Evolutionary conservation across 1,284 basidiomycete species (phyloP).

Genomic region (Malassezia nana): DNA sequence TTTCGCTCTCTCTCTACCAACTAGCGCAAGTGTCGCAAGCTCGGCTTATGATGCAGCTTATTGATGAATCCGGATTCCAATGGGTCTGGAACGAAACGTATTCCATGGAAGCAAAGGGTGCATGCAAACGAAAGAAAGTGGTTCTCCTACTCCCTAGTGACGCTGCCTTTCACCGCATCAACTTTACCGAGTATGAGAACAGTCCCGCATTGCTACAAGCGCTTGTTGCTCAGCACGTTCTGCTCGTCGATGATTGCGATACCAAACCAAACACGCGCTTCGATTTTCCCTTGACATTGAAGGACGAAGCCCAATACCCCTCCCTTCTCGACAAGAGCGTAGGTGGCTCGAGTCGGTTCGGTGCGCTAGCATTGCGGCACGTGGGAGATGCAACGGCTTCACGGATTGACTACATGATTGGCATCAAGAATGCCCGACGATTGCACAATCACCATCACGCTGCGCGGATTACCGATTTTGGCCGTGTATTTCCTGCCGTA

Average conservation of each 20-base stretch:
- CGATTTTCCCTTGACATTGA: background rate
- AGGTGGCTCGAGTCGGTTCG: constrained; percentile 31
- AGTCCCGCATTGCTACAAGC: constrained; percentile 53
- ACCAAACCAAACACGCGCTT: background rate
- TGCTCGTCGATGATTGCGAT: constrained; percentile 54
- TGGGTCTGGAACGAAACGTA: constrained; percentile 10
- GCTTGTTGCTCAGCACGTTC: constrained; percentile 79
- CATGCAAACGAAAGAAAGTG: constrained; percentile 4
- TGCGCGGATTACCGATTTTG: constrained; percentile 69
- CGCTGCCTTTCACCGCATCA: constrained; percentile 77
- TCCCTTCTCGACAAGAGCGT: constrained; percentile 29
- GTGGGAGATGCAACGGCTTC: constrained; percentile 22
- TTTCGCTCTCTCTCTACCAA: constrained; percentile 56
- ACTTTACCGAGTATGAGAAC: constrained; percentile 65
- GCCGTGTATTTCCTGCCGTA: constrained; percentile 54
- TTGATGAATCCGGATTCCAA: constrained; percentile 6
- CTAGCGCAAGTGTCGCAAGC: background rate
- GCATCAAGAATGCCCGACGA: constrained; percentile 77
- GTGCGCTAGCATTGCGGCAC: constrained; percentile 31
- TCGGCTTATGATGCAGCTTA: background rate
- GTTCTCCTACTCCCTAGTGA: constrained; percentile 75
- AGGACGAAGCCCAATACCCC: constrained; percentile 11
- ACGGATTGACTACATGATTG: constrained; percentile 63
- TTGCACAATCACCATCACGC: constrained; percentile 59
- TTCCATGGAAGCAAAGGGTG: background rate